Evolutionary conservation across 768 basidiomycete genomes (phyloP), one percentile per base, ranked within the genome.

Genomic region (Nevesoporus exiguus): DNA sequence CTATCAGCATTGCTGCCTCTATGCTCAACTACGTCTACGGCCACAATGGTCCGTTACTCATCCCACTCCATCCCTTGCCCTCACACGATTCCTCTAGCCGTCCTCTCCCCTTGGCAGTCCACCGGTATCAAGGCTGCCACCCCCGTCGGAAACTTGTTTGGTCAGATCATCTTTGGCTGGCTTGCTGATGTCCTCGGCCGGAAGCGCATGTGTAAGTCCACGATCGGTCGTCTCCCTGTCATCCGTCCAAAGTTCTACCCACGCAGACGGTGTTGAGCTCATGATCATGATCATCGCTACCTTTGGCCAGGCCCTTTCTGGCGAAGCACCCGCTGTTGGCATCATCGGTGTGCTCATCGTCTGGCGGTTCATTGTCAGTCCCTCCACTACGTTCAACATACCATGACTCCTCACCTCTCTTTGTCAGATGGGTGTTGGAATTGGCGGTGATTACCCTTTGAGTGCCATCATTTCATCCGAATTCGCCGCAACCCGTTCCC

Each of bases 371-470:
- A 73, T 93, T 30, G 80, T 79, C 66, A 46, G 77, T 63, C 11
- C 37, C 40, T 44, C 39, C 42, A 7, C 31, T 17, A 6, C 7
- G 1, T 39, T 42, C 29, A 34, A 22, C 40, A 17, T 24, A n/a
- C 21, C 21, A 34, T 13, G 24, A 5, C 33, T 24, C 25, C 29
- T 51, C 24, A 50, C 15, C 31, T 25, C 1, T 11, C 24, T 6
- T 31, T 33, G 3, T 45, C 41, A 81, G 84, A 83, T 83, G 80
- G 90, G 90, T 0, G 68, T 93, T 3, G 92, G 93, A 6, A 89
- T 94, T 17, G 93, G 92, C 5, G 93, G 93, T 17, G 93, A 95
- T 62, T 94, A 95, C 66, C 93, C 93, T 7, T 68, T 94, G 0
- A 83, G 80, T 48, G 88, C 93, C 17, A 86, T 92, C 63, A 94